A percentile compares a stretch with the other conserved stretches of the same genome.
Evolutionary conservation across 2,329 filamentous ascomycete species (phyloP).

Genomic region (Ceratocystis albifundus): DNA sequence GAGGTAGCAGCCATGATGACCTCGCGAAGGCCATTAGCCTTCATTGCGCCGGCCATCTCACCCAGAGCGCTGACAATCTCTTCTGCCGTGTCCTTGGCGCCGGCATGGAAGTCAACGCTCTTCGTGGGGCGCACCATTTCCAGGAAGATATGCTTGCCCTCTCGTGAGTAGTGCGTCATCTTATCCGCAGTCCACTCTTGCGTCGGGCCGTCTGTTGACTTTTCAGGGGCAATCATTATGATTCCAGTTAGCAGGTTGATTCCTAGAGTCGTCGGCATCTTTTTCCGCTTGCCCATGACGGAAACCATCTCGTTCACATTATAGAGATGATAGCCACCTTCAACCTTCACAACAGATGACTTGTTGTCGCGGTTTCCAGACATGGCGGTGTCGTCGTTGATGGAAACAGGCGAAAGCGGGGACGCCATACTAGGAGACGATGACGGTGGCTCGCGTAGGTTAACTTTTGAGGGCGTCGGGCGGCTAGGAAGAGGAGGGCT

Average conservation of each 20-base stretch:
- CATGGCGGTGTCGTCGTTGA: conserved; percentile 40
- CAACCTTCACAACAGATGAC: conserved; percentile 20
- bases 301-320: conserved; percentile 97
- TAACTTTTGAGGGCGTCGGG: conserved; percentile 18
- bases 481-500: conserved; percentile 33
- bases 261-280: conserved; percentile 95
- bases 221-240: conserved; percentile 84
- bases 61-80: conserved; percentile 83
- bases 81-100: conserved; percentile 89
- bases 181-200: conserved; percentile 92
- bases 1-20: conserved; percentile 71
- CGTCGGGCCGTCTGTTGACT: conserved; percentile 66
- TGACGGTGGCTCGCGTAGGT: conserved; percentile 20
- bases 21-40: conserved; percentile 73
- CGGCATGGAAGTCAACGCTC: conserved; percentile 92
- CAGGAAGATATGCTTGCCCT: conserved; percentile 95
- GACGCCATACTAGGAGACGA: conserved; percentile 20
- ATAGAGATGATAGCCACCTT: conserved; percentile 75
- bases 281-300: conserved; percentile 93
- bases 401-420: conserved; percentile 18
- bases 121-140: conserved; percentile 86
- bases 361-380: conserved; percentile 39
- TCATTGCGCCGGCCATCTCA: conserved; percentile 75
- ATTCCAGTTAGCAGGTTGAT: conserved; percentile 79
- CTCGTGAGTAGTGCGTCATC: conserved; percentile 93